phyloP scores from a whole-genome alignment of 1,284 basidiomycete genomes.

The Rhodotorula sp. region DNA sequence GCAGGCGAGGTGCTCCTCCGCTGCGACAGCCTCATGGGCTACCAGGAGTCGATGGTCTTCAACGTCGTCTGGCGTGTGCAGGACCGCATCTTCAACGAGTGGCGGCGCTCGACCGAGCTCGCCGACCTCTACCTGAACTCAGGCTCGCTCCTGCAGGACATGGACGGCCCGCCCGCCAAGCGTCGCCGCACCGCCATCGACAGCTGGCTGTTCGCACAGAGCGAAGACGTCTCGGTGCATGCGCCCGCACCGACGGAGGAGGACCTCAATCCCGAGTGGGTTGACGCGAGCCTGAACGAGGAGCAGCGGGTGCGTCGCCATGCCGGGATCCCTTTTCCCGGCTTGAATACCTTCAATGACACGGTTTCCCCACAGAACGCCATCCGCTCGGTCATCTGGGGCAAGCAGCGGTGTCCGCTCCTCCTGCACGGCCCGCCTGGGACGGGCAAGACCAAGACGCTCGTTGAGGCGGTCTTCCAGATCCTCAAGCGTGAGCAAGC shows the following conservation, averaged over 20 bases:
- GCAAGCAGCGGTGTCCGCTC: constrained; percentile 37
- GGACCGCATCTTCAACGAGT: constrained; percentile 37
- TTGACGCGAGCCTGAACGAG: constrained; percentile 48
- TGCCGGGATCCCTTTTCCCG: not conserved
- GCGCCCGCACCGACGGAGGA: not conserved
- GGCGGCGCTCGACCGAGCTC: constrained; percentile 27
- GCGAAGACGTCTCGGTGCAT: constrained; percentile 16
- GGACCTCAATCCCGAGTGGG: constrained; percentile 34
- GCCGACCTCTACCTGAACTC: constrained; percentile 23
- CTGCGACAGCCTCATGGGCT: constrained; percentile 33
- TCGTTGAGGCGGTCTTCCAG: constrained; percentile 51
- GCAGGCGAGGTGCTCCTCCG: constrained; percentile 46
- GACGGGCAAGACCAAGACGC: constrained; percentile 53
- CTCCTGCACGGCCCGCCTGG: constrained; percentile 39
- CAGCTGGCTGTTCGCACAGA: constrained; percentile 47
- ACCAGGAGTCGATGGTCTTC: constrained; percentile 37
- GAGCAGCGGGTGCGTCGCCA: constrained; percentile 46
- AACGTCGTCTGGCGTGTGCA: constrained; percentile 48
- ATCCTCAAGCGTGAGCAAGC: constrained; percentile 41
- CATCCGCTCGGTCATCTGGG: constrained; percentile 42
- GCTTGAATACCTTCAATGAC: not conserved
- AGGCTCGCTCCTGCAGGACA: not conserved
- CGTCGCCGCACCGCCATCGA: constrained; percentile 24
- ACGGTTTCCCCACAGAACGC: constrained; percentile 38
- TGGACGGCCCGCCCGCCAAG: constrained; percentile 6